Evolutionary conservation across 768 basidiomycete species (phyloP).

Genomic region (Russula olivacea): DNA sequence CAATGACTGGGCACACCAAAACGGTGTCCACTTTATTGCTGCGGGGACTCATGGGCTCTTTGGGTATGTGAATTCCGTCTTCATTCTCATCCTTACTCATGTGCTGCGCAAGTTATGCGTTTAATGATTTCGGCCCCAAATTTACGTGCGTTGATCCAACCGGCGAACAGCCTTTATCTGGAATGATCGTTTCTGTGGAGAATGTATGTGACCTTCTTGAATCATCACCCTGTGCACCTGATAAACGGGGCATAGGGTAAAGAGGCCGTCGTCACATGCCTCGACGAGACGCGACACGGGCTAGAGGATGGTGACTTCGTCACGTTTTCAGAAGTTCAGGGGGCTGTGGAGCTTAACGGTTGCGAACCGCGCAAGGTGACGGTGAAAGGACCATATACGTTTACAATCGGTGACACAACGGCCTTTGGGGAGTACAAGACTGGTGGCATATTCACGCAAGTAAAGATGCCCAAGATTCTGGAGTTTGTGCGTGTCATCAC

Average conservation of each 20-base stretch:
- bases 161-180: constrained; percentile 89
- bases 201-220: constrained; percentile 45
- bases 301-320: constrained; percentile 99
- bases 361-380: constrained; percentile 88
- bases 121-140: constrained; percentile 94
- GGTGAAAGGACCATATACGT: constrained; percentile 97
- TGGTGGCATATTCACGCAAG: constrained; percentile 95
- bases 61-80: constrained; percentile 49
- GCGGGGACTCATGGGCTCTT: constrained; percentile 92
- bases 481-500: constrained; percentile 66
- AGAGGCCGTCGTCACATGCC: constrained; percentile 91
- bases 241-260: constrained; percentile 47
- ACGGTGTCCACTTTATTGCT: constrained; percentile 86
- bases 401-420: constrained; percentile 89
- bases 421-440: constrained; percentile 67
- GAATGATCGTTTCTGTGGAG: constrained; percentile 94
- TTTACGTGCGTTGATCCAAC: constrained; percentile 97
- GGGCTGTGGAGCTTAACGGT: constrained; percentile 86
- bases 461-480: constrained; percentile 97
- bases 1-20: constrained; percentile 88
- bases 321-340: constrained; percentile 92
- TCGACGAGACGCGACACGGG: constrained; percentile 96
- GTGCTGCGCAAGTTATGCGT: constrained; percentile 61
- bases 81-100: constrained; percentile 13
- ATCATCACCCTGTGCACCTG: constrained; percentile 1